Evolutionary conservation across 2,329 filamentous ascomycete species (phyloP).

Genomic region (Thelonectria olida): DNA sequence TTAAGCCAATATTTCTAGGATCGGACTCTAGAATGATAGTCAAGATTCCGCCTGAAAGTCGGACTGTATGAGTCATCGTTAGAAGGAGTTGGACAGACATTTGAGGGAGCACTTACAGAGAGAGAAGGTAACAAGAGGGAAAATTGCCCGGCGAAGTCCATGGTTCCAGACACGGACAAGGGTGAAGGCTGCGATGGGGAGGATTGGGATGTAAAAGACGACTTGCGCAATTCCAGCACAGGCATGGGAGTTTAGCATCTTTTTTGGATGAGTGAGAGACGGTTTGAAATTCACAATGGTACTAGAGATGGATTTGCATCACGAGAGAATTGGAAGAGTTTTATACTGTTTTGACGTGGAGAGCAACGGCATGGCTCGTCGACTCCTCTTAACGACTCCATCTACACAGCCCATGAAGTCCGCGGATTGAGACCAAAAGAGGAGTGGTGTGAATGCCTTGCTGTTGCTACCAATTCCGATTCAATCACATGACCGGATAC

Average conservation of each 20-base stretch:
- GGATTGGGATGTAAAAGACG: conserved; percentile 27
- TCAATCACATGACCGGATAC: not conserved
- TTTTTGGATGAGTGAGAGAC: not conserved
- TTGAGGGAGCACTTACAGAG: not conserved
- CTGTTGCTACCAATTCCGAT: not conserved
- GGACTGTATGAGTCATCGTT: not conserved
- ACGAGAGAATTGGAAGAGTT: not conserved
- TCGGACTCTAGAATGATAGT: not conserved
- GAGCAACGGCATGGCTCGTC: not conserved
- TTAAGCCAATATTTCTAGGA: not conserved
- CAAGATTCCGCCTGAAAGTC: not conserved
- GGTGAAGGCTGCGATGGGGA: conserved; percentile 23
- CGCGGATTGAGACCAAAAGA: not conserved
- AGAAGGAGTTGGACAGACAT: not conserved
- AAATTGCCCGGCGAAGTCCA: conserved; percentile 27
- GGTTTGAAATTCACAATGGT: not conserved
- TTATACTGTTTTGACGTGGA: not conserved
- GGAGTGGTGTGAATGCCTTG: not conserved
- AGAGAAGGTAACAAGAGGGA: conserved; percentile 17
- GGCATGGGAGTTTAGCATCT: conserved; percentile 20
- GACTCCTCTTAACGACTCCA: not conserved
- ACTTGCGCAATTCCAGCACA: conserved; percentile 29
- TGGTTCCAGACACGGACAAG: conserved; percentile 30
- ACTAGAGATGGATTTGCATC: too few species aligned
- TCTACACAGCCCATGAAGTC: not conserved